Conservation (phyloP, 2,329 filamentous ascomycete genomes). For the Alternaria solani region DNA sequence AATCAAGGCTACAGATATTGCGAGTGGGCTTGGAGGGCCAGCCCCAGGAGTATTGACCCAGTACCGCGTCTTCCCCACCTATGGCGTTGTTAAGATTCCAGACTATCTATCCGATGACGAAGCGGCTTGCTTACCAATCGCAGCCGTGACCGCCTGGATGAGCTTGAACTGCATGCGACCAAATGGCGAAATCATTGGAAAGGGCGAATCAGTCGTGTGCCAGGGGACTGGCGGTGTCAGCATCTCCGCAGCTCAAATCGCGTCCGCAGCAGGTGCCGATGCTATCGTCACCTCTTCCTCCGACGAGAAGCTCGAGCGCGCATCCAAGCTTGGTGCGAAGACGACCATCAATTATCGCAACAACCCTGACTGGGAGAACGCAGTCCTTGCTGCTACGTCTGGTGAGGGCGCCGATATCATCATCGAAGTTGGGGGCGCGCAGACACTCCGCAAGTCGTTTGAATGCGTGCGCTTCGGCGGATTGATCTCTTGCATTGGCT, state of each 20-base stretch:
- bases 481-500: conserved; percentile 52
- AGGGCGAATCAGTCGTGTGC: conserved; percentile 48
- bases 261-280: conserved; percentile 52
- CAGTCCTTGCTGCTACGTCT: conserved; percentile 59
- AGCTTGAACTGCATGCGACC: conserved; percentile 68
- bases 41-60: conserved; percentile 65
- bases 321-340: conserved; percentile 65
- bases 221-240: conserved; percentile 57
- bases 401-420: conserved; percentile 58
- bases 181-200: conserved; percentile 59
- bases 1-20: conserved; percentile 64
- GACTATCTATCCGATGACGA: conserved; percentile 67
- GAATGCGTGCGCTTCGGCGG: conserved; percentile 55
- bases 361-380: conserved; percentile 66
- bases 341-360: conserved; percentile 69
- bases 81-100: conserved; percentile 65
- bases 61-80: conserved; percentile 66
- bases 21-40: conserved; percentile 67
- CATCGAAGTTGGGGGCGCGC: conserved; percentile 61
- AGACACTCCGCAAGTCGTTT: conserved; percentile 58
- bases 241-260: conserved; percentile 53
- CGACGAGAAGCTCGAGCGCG: conserved; percentile 61
- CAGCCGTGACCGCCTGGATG: conserved; percentile 71
- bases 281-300: conserved; percentile 68
- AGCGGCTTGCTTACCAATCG: conserved; percentile 68